Base-by-base conservation (phyloP, 331 rosid species). In the Pyrus hybrid region DNA sequence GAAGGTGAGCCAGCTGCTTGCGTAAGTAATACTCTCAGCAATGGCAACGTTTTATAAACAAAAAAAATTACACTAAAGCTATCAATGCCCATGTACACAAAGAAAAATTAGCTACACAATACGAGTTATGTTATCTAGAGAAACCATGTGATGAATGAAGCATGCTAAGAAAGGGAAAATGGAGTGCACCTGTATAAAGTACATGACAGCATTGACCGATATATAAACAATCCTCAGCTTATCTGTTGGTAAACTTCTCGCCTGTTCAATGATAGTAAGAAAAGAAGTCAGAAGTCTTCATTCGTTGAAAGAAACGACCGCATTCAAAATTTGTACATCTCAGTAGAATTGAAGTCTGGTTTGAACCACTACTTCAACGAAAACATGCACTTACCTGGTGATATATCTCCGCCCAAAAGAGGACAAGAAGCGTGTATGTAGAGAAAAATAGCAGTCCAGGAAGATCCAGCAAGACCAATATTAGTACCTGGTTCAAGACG, bases 371-470 rank as follows among this genome's bases (percentile, higher is more conserved):
- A 0, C 45, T 37, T 37, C 45, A 37, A 3, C 45, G 2, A 37
- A 10, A 37, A 37, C 13, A 47, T 75, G 28, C 47, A 68, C 89
- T 84, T 83, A 85, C 98, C 99, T 95, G 99, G 74, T 92, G 91
- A 87, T 95, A 92, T 75, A 95, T 95, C 86, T 95, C 98, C 63
- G 98, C 98, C 98, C 98, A 95, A 69, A 95, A 95, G 72, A 95
- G 96, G 74, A 87, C 99, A 49, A 95, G 87, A 76, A 94, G 93
- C 8, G 99, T 92, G 80, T 90, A 94, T 8, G 99, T 90, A 16
- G 99, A 88, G 89, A 95, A 92, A 82, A 95, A 95, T 3, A 95
- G 83, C 60, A 95, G 85, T 57, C 99, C 99, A 0, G 99, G 99
- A 47, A 95, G 91, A 81, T 95, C 93, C 85, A 91, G 54, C 41